Evolutionary conservation across 177 flowering plant genomes (phyloP), one percentile per base, ranked within the genome.

Genomic region (Vitis hybrid): DNA sequence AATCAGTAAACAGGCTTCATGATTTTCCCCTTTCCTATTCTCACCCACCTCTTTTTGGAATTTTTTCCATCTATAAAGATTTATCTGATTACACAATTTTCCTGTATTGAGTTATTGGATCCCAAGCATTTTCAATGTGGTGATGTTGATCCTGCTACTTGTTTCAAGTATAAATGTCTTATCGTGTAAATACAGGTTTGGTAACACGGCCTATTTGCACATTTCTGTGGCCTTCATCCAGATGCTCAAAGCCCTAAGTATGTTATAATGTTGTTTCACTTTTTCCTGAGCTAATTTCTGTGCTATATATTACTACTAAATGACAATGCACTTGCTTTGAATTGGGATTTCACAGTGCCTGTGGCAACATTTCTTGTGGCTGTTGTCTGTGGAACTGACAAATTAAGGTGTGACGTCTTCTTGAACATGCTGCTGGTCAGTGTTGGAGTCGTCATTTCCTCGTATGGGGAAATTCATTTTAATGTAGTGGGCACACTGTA

Each of bases 171-270:
- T 24, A 17, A 58, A 60, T 13, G 62, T 75, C 17, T 27, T 52
- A 52, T 24, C 35, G 12, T 77, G 32, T 64, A 17, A 13, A 65
- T 71, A n/a, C 91, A 95, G 99, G 99, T 93, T 95, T 86, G 99
- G 99, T 56, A 96, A 96, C 75, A 96, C 99, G 51, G 98, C 99
- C 20, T 96, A 91, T 78, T 85, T 96, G 85, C 90, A 91, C 80
- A 96, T 96, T 30, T 96, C 99, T 11, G 99, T 96, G 60, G 98
- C 99, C 71, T 96, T 96, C 83, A 96, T 96, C 70, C 99, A 96
- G 86, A 96, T 96, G 99, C 97, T 96, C 50, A 96, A 95, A 79
- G 99, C 99, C 64, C 80, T 95, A 75, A 95, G 99, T 95, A 93
- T 67, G 97, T 78, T 24, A 35, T 50, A 60, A 49, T 51, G 41